A percentile compares a stretch with the other conserved stretches of the same genome.
These are phyloP conservation scores for Nephelium lappaceum DNA, from an alignment of 345 rosid species.

Conservation along the genomic window DNA sequence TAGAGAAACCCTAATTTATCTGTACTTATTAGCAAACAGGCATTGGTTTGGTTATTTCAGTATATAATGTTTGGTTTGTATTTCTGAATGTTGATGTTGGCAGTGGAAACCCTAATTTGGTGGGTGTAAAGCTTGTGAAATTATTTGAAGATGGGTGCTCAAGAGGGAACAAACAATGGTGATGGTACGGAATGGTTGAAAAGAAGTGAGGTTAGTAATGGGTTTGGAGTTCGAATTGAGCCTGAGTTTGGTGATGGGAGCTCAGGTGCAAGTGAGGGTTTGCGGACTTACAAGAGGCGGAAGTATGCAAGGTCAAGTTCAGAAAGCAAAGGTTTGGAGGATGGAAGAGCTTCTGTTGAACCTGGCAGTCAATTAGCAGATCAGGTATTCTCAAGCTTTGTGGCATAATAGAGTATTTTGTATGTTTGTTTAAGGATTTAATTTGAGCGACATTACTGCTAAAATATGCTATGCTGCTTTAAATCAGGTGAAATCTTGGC, in stretches of 20 bases:
- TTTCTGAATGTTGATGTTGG: slow-evolving; percentile 16
- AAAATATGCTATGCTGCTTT: slow-evolving; percentile 1
- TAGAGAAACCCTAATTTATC: slow-evolving; percentile 43
- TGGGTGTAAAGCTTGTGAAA: slow-evolving; percentile 20
- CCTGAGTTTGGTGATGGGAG: slow-evolving; percentile 43
- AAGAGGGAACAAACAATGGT: slow-evolving; percentile 49
- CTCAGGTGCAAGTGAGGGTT: slow-evolving; percentile 40
- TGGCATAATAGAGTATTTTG: background rate
- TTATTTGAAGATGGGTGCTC: slow-evolving; percentile 43
- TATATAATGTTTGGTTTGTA: background rate
- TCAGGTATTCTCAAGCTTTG: slow-evolving; percentile 40
- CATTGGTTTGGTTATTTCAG: background rate
- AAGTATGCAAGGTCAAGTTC: slow-evolving; percentile 44
- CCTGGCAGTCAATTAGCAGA: slow-evolving; percentile 39
- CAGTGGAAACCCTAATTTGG: slow-evolving; percentile 43
- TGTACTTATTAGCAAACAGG: background rate
- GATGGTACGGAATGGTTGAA: slow-evolving; percentile 36
- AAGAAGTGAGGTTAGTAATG: slow-evolving; percentile 38
- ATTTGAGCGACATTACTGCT: background rate
- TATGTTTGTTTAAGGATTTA: slow-evolving; percentile 1
- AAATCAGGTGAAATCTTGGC: background rate
- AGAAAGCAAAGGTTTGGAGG: slow-evolving; percentile 37
- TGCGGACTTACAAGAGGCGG: slow-evolving; percentile 80
- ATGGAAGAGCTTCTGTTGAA: slow-evolving; percentile 37
- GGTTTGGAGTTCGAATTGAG: slow-evolving; percentile 35